Evolutionary conservation across 1,284 basidiomycete genomes (phyloP), one percentile per base, ranked within the genome.

Genomic region (Trichosporon inkin): DNA sequence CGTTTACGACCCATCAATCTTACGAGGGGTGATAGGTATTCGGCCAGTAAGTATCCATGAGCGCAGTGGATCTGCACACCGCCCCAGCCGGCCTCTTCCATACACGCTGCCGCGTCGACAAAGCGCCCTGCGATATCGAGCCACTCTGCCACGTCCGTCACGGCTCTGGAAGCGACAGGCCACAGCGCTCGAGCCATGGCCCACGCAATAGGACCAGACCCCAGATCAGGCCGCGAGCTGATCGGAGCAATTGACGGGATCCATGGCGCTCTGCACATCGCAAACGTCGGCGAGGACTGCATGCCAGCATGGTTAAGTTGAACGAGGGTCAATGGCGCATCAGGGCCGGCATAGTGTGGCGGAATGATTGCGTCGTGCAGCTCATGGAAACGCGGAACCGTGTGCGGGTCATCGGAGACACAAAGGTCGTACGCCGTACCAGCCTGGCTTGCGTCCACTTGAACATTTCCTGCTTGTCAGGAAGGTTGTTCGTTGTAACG

Each of bases 291-390:
- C 84, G 10, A 81, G 10, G 90, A 91, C 75, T 98, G 94, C 20
- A 94, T 84, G 3, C 94, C 94, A 0, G 85, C 80, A 72, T 98
- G 94, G 37, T 83, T 90, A 44, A 98, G 80, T 72, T 98, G 94
- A 80, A 94, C 85, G 19, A 83, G 67, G 0, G 74, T 71, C 1
- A 81, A 66, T 14, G 56, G 53, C 36, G 55, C 54, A 22, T 61
- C 53, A 13, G 22, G 24, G 3, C 44, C 44, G 13, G 44, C 44
- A 19, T 32, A 47, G 20, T 47, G 44, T 47, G 44, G 44, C 10
- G 80, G 81, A 62, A 84, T 84, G 22, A 88, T 86, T 1, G 77
- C 71, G 32, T 74, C 67, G 0, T 85, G 83, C 28, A 88, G 80
- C 17, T 69, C 66, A 56, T 71, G 76, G 73, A 86, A 93, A 0